Base-by-base conservation (phyloP, 176 grass and related monocot species). In the Oropetium thomaeum region DNA sequence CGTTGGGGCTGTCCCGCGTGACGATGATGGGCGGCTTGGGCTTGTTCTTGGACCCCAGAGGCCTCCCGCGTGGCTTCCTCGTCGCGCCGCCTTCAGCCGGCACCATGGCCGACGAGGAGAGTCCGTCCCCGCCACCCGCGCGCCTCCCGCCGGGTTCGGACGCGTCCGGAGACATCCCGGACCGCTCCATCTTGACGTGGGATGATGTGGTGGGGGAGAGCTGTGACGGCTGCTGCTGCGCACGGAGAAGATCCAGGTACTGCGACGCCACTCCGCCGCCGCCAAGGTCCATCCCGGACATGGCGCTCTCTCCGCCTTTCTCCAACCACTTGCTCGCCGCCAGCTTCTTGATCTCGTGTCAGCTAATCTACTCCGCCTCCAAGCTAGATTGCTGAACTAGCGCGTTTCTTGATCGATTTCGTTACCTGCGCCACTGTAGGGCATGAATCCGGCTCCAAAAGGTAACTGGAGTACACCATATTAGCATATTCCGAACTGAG, bases 21-120 rank as follows among this genome's bases (percentile, higher is more conserved):
- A 99, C 83, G 75, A 99, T 83, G 78, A 99, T 90, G 28, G 96
- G 96, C 15, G 92, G 89, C 85, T 96, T 90, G 33, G 87, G 92
- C 84, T 92, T 92, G 89, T 95, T 99, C 82, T 92, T 99, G 11
- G 96, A 95, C 11, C 92, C 96, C 3, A 74, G 19, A 16, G 92
- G 96, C 41, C 96, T 83, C 16, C 96, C 96, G 0, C 96, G 86
- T 2, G 77, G 89, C 65, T 88, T 77, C n/a, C 89, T 80, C 49
- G 59, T 34, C 31, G 69, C 48, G 40, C 42, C 12, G 42, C 58
- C 78, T 1, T 76, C 89, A 3, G 60, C 79, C 2, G 62, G 62
- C 8, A 80, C 73, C 47, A 87, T 75, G 19, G 82, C 70, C 1
- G 90, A 87, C 22, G 76, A 71, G 49, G 91, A 79, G 10, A 79